phyloP scores from a whole-genome alignment of 257 asterid genomes.

The Avicennia marina region DNA sequence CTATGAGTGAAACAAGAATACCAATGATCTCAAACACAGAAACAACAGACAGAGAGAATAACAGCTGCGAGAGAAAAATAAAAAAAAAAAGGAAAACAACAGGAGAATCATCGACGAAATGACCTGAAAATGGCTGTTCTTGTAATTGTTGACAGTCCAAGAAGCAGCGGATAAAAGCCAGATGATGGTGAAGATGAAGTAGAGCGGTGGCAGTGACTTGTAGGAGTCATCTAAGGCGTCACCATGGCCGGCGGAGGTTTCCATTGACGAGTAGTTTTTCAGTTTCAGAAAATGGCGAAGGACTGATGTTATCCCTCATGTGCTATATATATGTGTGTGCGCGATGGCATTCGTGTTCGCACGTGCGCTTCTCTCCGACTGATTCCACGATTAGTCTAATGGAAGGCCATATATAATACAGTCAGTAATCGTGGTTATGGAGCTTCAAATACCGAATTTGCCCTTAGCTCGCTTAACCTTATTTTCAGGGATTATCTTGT shows the following conservation, averaged over 20 bases:
- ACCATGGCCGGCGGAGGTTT: slow-evolving; percentile 19
- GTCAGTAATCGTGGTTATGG: not conserved
- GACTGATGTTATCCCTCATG: not conserved
- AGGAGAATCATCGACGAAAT: not conserved
- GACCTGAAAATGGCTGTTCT: slow-evolving; percentile 78
- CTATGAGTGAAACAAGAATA: slow-evolving; percentile 1
- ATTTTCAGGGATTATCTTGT: not conserved
- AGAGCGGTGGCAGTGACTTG: slow-evolving; percentile 54
- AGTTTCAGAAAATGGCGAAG: slow-evolving; percentile 24
- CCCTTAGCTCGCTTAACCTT: not conserved
- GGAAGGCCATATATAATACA: not conserved
- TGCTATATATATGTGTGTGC: slow-evolving; percentile 9
- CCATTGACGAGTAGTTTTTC: slow-evolving; percentile 33
- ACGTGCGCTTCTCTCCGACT: slow-evolving; percentile 20
- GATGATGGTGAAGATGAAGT: slow-evolving; percentile 44
- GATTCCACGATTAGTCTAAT: not conserved
- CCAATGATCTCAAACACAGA: not conserved
- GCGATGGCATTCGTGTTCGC: not conserved
- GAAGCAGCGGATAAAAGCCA: slow-evolving; percentile 60
- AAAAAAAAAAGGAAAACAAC: not conserved
- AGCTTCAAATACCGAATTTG: slow-evolving; percentile 10
- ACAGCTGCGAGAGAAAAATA: no score
- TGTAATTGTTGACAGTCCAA: slow-evolving; percentile 73
- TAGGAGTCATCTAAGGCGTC: slow-evolving; percentile 41
- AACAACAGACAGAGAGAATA: no score